Base-by-base conservation (phyloP, 495 filamentous ascomycete genomes). In the Penicillium salamii region DNA sequence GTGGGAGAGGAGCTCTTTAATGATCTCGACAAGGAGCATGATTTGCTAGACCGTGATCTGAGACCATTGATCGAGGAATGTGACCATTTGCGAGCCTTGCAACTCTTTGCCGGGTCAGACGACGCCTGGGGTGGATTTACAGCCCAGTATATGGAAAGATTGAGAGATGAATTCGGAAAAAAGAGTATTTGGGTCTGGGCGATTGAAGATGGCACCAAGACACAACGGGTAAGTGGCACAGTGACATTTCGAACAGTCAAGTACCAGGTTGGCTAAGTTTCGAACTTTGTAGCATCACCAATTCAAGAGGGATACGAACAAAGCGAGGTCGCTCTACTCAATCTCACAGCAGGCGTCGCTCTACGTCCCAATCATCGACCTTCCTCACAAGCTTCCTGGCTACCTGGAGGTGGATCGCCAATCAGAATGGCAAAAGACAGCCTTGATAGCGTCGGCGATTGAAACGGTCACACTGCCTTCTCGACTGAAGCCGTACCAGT, bases 51-150 rank as follows among this genome's bases (percentile, higher is more conserved):
- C 59, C 77, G 91, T 15, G 95, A 99, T 63, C 59, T 97, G 23
- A 78, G 95, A 46, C 80, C 81, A 1, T 95, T 96, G 59, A 81
- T 83, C 1, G 93, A 99, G 69, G 93, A 97, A 68, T 93, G 91
- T 50, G 93, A 99, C 63, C 84, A 88, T 49, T 74, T 97, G 68
- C 91, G 96, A 62, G 92, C 85, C 0, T 66, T 99, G 23, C 91
- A 97, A 59, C 58, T 97, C 17, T 78, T 97, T 41, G 77, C 87
- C 0, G 78, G 81, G 9, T 70, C 86, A 8, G 91, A 96, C 62
- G 90, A 96, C 76, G 91, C 88, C 2, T 99, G 93, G 95, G 90
- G 88, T 46, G 91, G 91, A 0, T 97, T 97, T 66, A 78, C 86
- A 8, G 72, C 84, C 3, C 76, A 75, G 58, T 97, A 95, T 71